Conservation (phyloP, 208 protist genomes). For the Crithidia sp. region DNA sequence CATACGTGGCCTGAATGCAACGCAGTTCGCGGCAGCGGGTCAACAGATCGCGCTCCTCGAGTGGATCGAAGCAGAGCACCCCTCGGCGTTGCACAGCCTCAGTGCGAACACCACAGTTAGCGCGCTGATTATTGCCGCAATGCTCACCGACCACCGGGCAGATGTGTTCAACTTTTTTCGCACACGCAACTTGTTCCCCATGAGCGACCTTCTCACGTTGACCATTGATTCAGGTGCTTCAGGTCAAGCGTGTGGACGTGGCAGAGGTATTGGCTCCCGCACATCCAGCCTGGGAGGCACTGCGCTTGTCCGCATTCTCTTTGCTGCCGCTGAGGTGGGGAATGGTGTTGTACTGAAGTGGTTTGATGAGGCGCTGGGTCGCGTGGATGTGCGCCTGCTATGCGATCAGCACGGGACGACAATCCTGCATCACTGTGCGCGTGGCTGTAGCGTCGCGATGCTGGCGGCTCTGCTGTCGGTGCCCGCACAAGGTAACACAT, state of each 20-base stretch:
- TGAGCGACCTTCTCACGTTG: neutral
- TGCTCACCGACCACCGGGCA: conserved; percentile 27
- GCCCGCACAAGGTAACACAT: neutral
- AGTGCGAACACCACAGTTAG: neutral
- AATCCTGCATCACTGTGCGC: conserved; percentile 63
- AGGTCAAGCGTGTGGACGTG: neutral
- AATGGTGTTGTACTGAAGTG: conserved; percentile 39
- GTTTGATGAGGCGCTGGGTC: conserved; percentile 31
- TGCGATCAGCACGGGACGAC: conserved; percentile 40
- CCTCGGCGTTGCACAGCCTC: conserved; percentile 16
- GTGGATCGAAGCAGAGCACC: conserved; percentile 43
- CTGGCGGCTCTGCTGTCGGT: conserved; percentile 39
- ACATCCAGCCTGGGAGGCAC: conserved; percentile 10
- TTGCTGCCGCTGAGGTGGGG: conserved; percentile 53
- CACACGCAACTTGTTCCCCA: conserved; percentile 9
- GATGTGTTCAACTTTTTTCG: conserved; percentile 47
- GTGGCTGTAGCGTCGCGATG: conserved; percentile 27
- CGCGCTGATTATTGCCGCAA: conserved; percentile 23
- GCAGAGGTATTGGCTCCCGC: neutral
- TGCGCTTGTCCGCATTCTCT: conserved; percentile 26
- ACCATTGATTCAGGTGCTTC: neutral
- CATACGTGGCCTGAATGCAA: conserved; percentile 25
- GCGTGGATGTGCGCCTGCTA: conserved; percentile 29
- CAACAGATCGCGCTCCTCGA: conserved; percentile 45
- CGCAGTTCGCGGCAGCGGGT: conserved; percentile 39